Base-by-base conservation (phyloP, 257 asterid species). In the Cordia subcordata region DNA sequence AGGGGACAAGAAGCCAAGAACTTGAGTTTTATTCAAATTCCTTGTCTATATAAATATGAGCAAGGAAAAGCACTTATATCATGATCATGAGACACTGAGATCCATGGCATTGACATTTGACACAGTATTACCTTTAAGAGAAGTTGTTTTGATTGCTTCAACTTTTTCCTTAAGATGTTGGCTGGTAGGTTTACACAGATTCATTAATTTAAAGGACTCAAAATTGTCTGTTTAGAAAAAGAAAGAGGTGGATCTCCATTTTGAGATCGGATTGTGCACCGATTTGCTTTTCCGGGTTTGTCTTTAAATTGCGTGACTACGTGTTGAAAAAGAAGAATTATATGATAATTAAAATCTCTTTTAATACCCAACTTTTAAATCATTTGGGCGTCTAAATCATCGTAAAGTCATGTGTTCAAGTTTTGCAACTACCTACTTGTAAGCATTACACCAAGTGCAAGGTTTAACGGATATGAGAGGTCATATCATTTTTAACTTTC, bases 101-200 rank as follows among this genome's bases (percentile, higher is more conserved):
- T 47, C 53, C 15, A n/a, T 47, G 53, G 10, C 15, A 14, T 47
- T 47, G 53, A 47, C 53, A 47, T 47, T 47, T 47, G 16, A 47
- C 16, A 47, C 9, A 47, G 18, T 19, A 13, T 47, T 47, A 13
- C 16, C 11, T 19, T 47, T 47, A 8, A 11, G 20, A 47, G 10
- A 15, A 47, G 6, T 15, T 15, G 13, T 49, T 15, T 49, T 49
- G 13, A 49, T 49, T 49, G 27, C 22, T 49, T 49, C 54, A 49
- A n/a, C 54, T 49, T 49, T 47, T 49, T 49, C 54, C 21, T 49
- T 17, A 49, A 49, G 54, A 49, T 49, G 54, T 49, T 49, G 54
- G 54, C 11, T 0, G 54, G 54, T 49, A n/a, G 54, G 54, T 49
- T 49, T 49, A 49, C 54, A 49, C 8, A 49, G 35, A 27, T 49